phyloP scores from a whole-genome alignment of 1,284 basidiomycete genomes.

The Leccinum solheimii region DNA sequence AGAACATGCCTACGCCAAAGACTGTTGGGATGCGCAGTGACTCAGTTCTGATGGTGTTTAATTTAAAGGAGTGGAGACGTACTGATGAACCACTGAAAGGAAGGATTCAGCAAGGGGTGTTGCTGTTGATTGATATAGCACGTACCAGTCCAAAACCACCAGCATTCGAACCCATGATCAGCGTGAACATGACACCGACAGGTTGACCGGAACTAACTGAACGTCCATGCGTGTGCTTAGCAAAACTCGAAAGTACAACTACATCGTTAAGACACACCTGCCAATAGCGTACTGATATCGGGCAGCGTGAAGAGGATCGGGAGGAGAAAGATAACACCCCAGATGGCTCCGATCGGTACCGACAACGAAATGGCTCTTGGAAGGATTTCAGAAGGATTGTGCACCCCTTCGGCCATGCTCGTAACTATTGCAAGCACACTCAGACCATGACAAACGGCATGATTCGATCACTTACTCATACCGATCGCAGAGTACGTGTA shows the following conservation, averaged over 20 bases:
- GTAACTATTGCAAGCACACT: constrained; percentile 38
- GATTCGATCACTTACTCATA: constrained; percentile 43
- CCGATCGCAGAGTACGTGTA: constrained; percentile 54
- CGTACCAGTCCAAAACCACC: constrained; percentile 64
- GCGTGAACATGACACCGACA: constrained; percentile 64
- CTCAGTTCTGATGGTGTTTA: too few species aligned
- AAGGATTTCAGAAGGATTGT: constrained; percentile 53
- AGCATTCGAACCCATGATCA: constrained; percentile 58
- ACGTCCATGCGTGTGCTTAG: constrained; percentile 21
- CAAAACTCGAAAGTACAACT: not conserved
- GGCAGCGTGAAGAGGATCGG: constrained; percentile 69
- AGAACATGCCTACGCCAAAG: constrained; percentile 56
- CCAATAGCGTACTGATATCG: constrained; percentile 54
- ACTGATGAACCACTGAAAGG: constrained; percentile 48
- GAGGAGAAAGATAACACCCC: constrained; percentile 63
- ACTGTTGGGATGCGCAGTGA: constrained; percentile 33
- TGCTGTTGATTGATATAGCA: not conserved
- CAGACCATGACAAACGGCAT: not conserved
- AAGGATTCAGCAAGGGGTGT: not conserved
- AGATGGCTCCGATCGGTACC: constrained; percentile 60
- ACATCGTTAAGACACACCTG: constrained; percentile 36
- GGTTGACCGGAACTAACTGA: constrained; percentile 62
- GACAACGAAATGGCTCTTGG: constrained; percentile 62
- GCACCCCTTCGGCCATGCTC: constrained; percentile 68
- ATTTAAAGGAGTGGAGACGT: constrained; percentile 14